Base-by-base conservation (phyloP, 1,284 basidiomycete genomes). In the Pterula multifida region DNA sequence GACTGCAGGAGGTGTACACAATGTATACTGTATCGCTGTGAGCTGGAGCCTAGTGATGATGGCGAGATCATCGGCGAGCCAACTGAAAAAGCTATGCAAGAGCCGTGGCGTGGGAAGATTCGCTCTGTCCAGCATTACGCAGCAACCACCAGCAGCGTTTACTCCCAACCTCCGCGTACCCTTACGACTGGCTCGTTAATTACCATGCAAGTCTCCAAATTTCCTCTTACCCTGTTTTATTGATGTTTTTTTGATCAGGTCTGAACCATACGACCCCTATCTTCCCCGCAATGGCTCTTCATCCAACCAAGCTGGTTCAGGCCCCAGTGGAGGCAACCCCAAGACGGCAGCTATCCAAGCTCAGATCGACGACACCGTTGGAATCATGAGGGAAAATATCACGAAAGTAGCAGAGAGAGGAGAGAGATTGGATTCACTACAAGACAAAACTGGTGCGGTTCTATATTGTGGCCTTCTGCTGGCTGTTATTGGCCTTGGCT, bases 301-400 rank as follows among this genome's bases (percentile, higher is more conserved):
- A 32, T 72, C 79, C 45, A 78, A 78, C 59, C 71, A 78, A 28
- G 63, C 76, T 48, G 72, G 73, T 28, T 58, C 72, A 17, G 65
- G 70, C 35, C 62, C 71, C 25, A 65, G 67, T 26, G 60, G 59
- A 50, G 79, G 78, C 54, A 90, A 83, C 64, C 61, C 85, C 55
- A 92, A 93, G 78, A 95, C 92, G 0, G 87, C 89, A 12, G 88
- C 86, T 51, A 94, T 97, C 59, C 92, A 97, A 67, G 77, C 78
- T 26, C 91, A 97, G 68, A 96, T 97, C 58, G 90, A 97, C 63
- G 86, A 90, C 62, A 96, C 92, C 28, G 90, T 95, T 54, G 90
- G 86, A 48, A 93, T 96, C 61, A 98, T 98, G 95, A 79, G 91
- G 62, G 92, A 97, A 61, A 98, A 98, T 70, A 97, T 98, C 61